A percentile compares a stretch with the other conserved stretches of the same genome.
Evolutionary conservation across 176 grass and related monocot species (phyloP).

Genomic region (Cenchrus americanus): DNA sequence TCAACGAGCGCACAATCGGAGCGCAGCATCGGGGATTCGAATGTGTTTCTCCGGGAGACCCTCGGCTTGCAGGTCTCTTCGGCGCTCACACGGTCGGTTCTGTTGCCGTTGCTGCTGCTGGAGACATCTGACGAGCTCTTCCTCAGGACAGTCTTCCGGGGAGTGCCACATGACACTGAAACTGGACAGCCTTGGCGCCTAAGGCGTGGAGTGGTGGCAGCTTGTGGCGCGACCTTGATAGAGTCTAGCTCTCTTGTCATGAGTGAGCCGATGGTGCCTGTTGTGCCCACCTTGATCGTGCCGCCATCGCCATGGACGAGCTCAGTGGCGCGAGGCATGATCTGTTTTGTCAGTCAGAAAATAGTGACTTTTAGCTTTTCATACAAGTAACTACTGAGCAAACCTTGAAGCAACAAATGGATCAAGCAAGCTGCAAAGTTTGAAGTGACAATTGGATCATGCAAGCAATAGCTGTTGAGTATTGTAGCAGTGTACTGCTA

Average conservation of each 20-base stretch:
- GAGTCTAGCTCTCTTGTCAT: constrained; percentile 77
- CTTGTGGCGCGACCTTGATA: constrained; percentile 56
- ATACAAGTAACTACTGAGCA: not conserved
- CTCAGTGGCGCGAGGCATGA: constrained; percentile 54
- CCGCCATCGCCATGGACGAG: constrained; percentile 47
- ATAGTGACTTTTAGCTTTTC: constrained; percentile 28
- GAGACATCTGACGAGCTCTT: constrained; percentile 52
- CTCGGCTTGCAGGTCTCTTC: constrained; percentile 55
- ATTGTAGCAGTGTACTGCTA: not conserved
- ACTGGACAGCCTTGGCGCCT: constrained; percentile 67
- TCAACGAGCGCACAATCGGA: constrained; percentile 46
- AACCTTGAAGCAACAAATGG: constrained; percentile 8
- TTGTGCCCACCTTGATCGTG: constrained; percentile 71
- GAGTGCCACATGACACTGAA: constrained; percentile 70
- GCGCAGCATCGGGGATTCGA: constrained; percentile 55
- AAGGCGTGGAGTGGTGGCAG: constrained; percentile 26
- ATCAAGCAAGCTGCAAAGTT: constrained; percentile 1
- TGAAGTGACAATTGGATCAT: constrained; percentile 5
- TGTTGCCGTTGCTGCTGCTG: constrained; percentile 33
- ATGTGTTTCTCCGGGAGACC: constrained; percentile 44
- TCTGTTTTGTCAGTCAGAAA: constrained; percentile 49
- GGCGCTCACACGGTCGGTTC: constrained; percentile 27
- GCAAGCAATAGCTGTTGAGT: not conserved
- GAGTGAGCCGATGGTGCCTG: constrained; percentile 81
- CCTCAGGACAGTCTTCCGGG: constrained; percentile 54